Evolutionary conservation across 1,284 basidiomycete genomes (phyloP).

Genomic region (Bjerkandera adusta): DNA sequence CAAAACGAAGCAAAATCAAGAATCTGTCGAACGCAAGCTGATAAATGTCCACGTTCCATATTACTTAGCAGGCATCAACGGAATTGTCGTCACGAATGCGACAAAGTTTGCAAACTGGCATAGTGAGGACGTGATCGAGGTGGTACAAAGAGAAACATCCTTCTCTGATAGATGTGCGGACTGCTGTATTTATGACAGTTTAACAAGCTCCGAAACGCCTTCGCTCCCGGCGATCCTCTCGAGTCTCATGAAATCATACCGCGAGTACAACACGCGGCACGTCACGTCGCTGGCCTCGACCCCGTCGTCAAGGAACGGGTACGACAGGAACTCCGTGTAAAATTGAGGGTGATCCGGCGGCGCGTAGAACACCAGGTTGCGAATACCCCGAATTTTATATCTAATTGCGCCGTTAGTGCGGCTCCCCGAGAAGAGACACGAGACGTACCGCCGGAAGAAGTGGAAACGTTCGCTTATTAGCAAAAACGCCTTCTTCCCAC

Average conservation of each 20-base stretch:
- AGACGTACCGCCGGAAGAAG: constrained; percentile 82
- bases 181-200: no score
- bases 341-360: constrained; percentile 90
- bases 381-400: constrained; percentile 89
- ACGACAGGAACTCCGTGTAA: constrained; percentile 86
- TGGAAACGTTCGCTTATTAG: constrained; percentile 96
- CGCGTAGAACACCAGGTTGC: constrained; percentile 91
- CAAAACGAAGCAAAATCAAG: no score
- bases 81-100: no score
- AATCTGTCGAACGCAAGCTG: no score
- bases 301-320: constrained; percentile 81
- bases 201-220: constrained; percentile 44
- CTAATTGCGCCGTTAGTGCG: constrained; percentile 39
- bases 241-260: constrained; percentile 85
- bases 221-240: constrained; percentile 78
- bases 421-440: no score
- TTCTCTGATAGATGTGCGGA: no score
- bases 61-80: no score
- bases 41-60: no score
- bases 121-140: no score
- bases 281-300: constrained; percentile 80
- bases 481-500: constrained; percentile 83
- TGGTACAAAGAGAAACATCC: no score
- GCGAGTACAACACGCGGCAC: constrained; percentile 78
- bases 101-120: no score